Evolutionary conservation across 164 flowering plant species (phyloP), one percentile per base, ranked within the genome.

Genomic region (grape (Vitis vinifera)): DNA sequence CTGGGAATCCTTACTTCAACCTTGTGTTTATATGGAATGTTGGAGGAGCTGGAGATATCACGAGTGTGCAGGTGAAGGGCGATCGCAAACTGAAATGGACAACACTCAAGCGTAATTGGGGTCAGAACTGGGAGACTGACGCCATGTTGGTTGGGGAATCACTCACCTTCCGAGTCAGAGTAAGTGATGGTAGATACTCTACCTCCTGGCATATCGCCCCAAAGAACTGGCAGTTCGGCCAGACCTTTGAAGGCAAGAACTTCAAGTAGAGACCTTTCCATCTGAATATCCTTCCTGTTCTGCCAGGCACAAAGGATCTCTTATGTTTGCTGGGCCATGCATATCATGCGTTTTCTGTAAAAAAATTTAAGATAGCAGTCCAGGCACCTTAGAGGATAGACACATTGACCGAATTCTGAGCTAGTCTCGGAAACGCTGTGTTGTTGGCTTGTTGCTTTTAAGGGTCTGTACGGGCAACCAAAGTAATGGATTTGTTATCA

Each of bases 41-140:
- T 0, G 97, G 80, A 17, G 96, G 94, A 10, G 88, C 94, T 0
- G 96, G 97, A n/a, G 92, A 92, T 27, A 70, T 92, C 2, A 47
- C 12, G 11, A 50, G 70, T 7, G 77, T 89, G 59, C 63, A 69
- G 63, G 86, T 90, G 59, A 92, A 89, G 76, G 91, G 88, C 0
- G 11, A 70, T 65, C 68, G 79, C 50, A 65, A 70, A 61, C 68
- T 75, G 16, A 73, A 66, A 17, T 91, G 92, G 90, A 83, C 84
- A 0, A 0, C 55, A 1, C 68, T 92, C 89, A 71, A 59, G 51
- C 76, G 88, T 0, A 79, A 80, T 47, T 91, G 94, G 93, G 94
- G 94, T 11, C 86, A 83, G 73, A 78, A 75, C 2, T 89, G 97
- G 97, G 37, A 66, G 11, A 77, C 86, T 8, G 55, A 64, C 55